Evolutionary conservation across 2,329 filamentous ascomycete genomes (phyloP), one percentile per base, ranked within the genome.

Genomic region (Trichoderma brevicompactum): DNA sequence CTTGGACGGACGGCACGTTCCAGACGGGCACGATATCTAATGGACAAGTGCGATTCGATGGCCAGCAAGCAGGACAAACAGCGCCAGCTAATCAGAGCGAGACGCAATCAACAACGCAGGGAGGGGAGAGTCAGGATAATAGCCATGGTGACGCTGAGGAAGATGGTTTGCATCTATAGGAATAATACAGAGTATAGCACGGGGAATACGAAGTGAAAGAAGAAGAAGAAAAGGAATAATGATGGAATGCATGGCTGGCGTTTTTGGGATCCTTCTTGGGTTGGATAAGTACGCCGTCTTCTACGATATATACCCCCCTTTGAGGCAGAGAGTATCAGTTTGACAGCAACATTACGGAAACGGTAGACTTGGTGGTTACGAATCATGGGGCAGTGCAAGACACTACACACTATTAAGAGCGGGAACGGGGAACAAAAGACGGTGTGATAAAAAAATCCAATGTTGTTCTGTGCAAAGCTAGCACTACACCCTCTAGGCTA

Each of bases 1-100:
- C 87, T 0, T 89, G 87, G 87, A 80, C 74, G 34, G 87, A 89
- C 71, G 87, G 87, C 28, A 89, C 87, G 0, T 89, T 89, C 70
- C 83, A 86, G 72, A 85, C 82, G 1, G 87, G 87, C 9, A 82
- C 81, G 13, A 82, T 89, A 70, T 78, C 81, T 2, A 79, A 80
- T 66, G 83, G 83, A 28, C 77, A 82, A 70, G 69, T 85, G 2
- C 77, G 75, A n/a, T 77, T 85, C 73, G 79, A 84, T 70, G 63
- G 64, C 3, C 69, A 71, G 43, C 61, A 71, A 0, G 69, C 68
- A 13, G 68, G 61, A 15, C 65, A n/a, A 48, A 44, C 1, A 83
- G 85, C 9, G 83, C 84, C 9, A 80, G 81, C 17, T 5, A 46
- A n/a, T 38, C 68, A 89, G 63, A 81, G 79, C 23, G 87, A 89